phyloP scores from a whole-genome alignment of 345 rosid genomes.

The Syzygium aromaticum region DNA sequence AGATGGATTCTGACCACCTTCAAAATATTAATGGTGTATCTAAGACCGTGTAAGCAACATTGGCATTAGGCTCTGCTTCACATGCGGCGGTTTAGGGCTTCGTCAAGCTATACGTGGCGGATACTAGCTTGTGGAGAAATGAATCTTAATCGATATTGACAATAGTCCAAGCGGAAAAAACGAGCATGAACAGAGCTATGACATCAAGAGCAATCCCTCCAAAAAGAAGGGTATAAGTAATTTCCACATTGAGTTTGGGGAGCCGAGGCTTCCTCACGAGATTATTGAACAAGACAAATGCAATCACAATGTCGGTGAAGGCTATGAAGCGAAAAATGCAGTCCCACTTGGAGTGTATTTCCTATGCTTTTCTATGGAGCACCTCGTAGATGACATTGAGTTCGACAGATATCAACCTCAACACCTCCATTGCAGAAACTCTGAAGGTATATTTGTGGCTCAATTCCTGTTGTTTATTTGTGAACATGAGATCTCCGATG shows the following conservation, averaged over 20 bases:
- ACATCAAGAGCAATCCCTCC: background rate
- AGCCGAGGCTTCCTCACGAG: background rate
- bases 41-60: background rate
- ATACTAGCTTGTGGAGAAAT: background rate
- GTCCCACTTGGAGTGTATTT: background rate
- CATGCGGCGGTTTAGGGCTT: background rate
- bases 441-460: too few relatives aligned
- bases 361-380: background rate
- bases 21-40: background rate
- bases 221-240: background rate
- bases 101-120: background rate
- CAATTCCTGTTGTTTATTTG: accelerated
- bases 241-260: background rate
- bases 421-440: accelerated
- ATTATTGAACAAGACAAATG: background rate
- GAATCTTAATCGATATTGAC: accelerated
- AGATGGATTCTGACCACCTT: background rate
- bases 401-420: background rate
- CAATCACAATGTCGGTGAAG: background rate
- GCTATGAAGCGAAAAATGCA: background rate
- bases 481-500: background rate
- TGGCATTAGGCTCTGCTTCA: accelerated
- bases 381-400: background rate
- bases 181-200: background rate
- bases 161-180: background rate